Percentiles rank a stretch among this genome's conserved stretches.
These are phyloP conservation scores for Rhinocladiella similis DNA, from an alignment of 2,329 filamentous ascomycete species.

Conservation along the genomic window DNA sequence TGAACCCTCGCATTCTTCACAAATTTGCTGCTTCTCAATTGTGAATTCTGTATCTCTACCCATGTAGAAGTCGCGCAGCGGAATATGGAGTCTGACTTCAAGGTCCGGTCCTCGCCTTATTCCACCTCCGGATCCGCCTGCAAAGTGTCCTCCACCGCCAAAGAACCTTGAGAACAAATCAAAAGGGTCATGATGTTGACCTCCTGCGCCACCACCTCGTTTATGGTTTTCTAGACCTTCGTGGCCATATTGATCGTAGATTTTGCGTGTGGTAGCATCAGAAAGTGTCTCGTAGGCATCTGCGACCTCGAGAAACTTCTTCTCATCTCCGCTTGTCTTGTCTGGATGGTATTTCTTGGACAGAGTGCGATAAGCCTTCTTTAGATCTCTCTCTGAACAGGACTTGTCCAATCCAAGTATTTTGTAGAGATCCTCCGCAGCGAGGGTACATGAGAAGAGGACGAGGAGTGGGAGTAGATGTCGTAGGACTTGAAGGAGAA, in stretches of 20 bases:
- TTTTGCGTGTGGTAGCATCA: conserved; percentile 73
- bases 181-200: conserved; percentile 75
- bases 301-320: conserved; percentile 90
- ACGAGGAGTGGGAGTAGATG: conserved; percentile 22
- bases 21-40: conserved; percentile 93
- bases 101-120: conserved; percentile 72
- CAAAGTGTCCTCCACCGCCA: conserved; percentile 83
- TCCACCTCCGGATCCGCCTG: conserved; percentile 64
- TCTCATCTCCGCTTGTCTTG: conserved; percentile 85
- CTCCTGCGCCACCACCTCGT: conserved; percentile 65
- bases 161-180: conserved; percentile 97
- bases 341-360: conserved; percentile 97
- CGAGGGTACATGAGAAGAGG: conserved; percentile 20
- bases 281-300: conserved; percentile 94
- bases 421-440: conserved; percentile 56
- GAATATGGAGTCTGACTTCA: conserved; percentile 77
- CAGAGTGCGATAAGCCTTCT: conserved; percentile 85
- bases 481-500: conserved; percentile 21
- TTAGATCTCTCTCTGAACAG: conserved; percentile 84
- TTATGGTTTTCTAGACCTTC: conserved; percentile 84
- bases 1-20: conserved; percentile 83
- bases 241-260: conserved; percentile 93
- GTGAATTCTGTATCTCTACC: conserved; percentile 83
- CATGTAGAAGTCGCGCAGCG: conserved; percentile 89
- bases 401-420: conserved; percentile 76